Evolutionary conservation across 495 filamentous ascomycete genomes (phyloP).

Genomic region (Amorphotheca resinae): DNA sequence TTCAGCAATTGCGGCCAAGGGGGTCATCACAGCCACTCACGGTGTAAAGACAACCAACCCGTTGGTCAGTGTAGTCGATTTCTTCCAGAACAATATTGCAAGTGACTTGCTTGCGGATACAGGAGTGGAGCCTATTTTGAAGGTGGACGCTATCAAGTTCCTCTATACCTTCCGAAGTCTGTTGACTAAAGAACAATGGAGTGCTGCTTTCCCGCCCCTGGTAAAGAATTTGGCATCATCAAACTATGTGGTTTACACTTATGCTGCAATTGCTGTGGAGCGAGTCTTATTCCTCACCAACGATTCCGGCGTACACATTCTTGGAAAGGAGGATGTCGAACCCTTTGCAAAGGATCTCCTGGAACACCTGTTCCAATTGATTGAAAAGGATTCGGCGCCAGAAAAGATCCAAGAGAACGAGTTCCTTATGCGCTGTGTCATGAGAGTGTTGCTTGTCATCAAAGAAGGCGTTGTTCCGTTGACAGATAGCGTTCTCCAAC

Average conservation of each 20-base stretch:
- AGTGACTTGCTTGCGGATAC: conserved; percentile 58
- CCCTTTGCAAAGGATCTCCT: conserved; percentile 75
- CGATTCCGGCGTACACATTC: conserved; percentile 57
- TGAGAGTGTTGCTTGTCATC: conserved; percentile 90
- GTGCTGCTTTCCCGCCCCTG: conserved; percentile 72
- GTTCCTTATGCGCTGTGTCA: conserved; percentile 95
- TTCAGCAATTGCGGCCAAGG: conserved; percentile 86
- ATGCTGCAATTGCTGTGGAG: conserved; percentile 90
- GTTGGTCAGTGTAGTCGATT: conserved; percentile 74
- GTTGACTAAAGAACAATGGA: conserved; percentile 73
- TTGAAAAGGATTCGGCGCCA: conserved; percentile 66
- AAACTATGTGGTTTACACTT: conserved; percentile 94
- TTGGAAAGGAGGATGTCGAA: conserved; percentile 57
- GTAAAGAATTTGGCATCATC: conserved; percentile 76
- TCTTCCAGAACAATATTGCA: conserved; percentile 84
- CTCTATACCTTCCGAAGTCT: conserved; percentile 92
- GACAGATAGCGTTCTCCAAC: conserved; percentile 57
- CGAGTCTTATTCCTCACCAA: conserved; percentile 72
- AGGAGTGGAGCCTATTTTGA: conserved; percentile 67
- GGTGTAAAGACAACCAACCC: conserved; percentile 84
- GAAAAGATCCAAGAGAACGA: conserved; percentile 98
- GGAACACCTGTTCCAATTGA: conserved; percentile 82
- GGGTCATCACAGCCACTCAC: conserved; percentile 65
- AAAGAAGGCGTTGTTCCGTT: conserved; percentile 62
- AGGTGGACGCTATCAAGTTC: conserved; percentile 96